Base-by-base conservation (phyloP, 139 green algal genomes). In the Chlamydomonas sp. region DNA sequence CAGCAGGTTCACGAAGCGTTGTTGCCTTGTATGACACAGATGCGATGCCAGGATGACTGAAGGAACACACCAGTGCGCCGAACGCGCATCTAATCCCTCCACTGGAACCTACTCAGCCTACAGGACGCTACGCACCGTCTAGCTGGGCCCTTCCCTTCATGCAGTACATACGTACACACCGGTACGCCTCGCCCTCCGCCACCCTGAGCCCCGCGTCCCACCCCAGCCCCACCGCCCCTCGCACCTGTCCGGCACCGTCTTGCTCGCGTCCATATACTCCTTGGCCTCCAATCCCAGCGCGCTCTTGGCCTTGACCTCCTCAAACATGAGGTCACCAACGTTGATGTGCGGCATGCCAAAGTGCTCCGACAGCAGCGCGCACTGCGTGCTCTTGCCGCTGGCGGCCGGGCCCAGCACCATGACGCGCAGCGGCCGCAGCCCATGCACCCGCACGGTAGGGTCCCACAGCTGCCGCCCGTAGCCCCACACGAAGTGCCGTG, bases 391-490 rank as follows among this genome's bases (percentile, higher is more conserved):
- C 89, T 97, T 97, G 84, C 95, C 95, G 10, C 81, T 85, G 0
- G 87, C 92, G 1, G 93, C 94, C 8, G 95, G 94, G 5, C 95
- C 95, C 75, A 97, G 85, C 67, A 96, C 86, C 63, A 97, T 92
- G 49, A 94, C 88, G 1, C 87, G 84, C 85, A 97, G 90, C 57
- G 95, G 91, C 75, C 92, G 90, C 58, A 89, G 74, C 0, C 95
- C 95, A 83, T 97, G 90, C 15, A 86, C 67, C 7, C 95, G 90
- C 61, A 78, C 79, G 5, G 59, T 6, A 2, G 84, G 57, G 90
- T 98, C 95, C 95, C 95, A 98, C 71, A 96, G 88, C 17, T 89
- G 89, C 8, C 93, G 89, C 4, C 95, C 95, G 79, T 94, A 96
- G 75, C 95, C 95, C 94, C 95, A 97, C 18, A 98, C 94, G 78